Conservation (phyloP, 2,329 filamentous ascomycete species). For the Emericellopsis cladophorae region DNA sequence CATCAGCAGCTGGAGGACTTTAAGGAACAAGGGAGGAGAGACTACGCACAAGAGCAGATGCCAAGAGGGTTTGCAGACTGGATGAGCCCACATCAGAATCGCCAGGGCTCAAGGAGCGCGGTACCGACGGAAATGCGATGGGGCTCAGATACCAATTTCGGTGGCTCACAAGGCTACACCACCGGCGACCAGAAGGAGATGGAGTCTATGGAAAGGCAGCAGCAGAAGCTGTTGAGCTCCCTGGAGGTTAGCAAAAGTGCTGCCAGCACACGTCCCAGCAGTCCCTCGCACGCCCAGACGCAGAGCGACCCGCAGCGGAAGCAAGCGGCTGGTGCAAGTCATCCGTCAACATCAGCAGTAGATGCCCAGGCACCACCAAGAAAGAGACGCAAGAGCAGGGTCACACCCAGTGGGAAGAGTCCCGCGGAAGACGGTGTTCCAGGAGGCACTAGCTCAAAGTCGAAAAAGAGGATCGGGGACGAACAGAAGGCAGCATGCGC, state of each 20-base stretch:
- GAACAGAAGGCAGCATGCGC: not conserved
- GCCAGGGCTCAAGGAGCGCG: conserved; percentile 17
- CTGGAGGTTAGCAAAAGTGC: conserved; percentile 45
- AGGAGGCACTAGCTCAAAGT: conserved; percentile 16
- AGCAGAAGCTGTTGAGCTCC: conserved; percentile 43
- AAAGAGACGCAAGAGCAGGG: conserved; percentile 44
- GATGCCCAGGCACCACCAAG: conserved; percentile 27
- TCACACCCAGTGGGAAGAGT: conserved; percentile 20
- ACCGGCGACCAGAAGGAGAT: conserved; percentile 42
- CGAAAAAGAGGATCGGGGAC: conserved; percentile 22
- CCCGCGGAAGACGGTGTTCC: conserved; percentile 25
- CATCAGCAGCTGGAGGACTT: conserved; percentile 30
- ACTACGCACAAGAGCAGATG: conserved; percentile 1
- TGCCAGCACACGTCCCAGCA: conserved; percentile 45
- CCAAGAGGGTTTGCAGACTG: conserved; percentile 10
- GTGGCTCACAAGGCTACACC: conserved; percentile 41
- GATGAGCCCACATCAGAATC: conserved; percentile 20
- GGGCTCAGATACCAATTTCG: conserved; percentile 58
- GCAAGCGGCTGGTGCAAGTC: conserved; percentile 5
- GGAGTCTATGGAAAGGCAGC: conserved; percentile 41
- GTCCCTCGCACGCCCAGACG: conserved; percentile 22
- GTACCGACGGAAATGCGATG: conserved; percentile 41
- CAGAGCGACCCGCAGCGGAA: not conserved
- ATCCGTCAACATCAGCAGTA: conserved; percentile 8
- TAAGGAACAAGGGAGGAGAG: conserved; percentile 23